Conservation (phyloP, 1,139 yeast species). For the Yamadazyma conglobata region DNA sequence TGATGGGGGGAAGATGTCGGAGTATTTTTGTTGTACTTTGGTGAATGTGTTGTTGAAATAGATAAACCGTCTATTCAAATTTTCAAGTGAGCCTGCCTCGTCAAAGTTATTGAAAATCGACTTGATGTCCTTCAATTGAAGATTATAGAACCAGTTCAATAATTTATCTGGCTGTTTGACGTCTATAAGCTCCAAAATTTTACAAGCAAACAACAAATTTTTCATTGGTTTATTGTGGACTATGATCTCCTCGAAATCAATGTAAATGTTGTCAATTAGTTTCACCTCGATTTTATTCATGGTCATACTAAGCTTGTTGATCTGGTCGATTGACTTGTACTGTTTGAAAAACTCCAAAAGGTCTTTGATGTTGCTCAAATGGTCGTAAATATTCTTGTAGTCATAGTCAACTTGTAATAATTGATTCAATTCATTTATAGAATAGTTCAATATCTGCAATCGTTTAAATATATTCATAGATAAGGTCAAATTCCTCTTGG, state of each 20-base stretch:
- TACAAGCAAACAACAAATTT: conserved; percentile 60
- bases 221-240: conserved; percentile 20
- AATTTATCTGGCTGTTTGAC: conserved; percentile 57
- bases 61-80: conserved; percentile 73
- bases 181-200: conserved; percentile 66
- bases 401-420: conserved; percentile 44
- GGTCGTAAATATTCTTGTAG: conserved; percentile 64
- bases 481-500: conserved; percentile 76
- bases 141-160: conserved; percentile 69
- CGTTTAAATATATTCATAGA: conserved; percentile 86
- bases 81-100: conserved; percentile 93
- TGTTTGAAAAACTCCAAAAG: conserved; percentile 73
- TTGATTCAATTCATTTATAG: conserved; percentile 67
- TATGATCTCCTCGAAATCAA: conserved; percentile 59
- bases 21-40: conserved; percentile 52
- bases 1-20: conserved; percentile 56
- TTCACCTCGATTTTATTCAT: conserved; percentile 63
- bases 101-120: conserved; percentile 73
- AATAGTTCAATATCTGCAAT: conserved; percentile 63
- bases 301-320: conserved; percentile 63
- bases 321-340: conserved; percentile 80
- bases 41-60: conserved; percentile 72
- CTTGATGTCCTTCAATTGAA: conserved; percentile 69
- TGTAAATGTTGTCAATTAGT: conserved; percentile 68
- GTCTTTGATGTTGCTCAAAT: conserved; percentile 76